A percentile compares a stretch with the other conserved stretches of the same genome.
Conservation (phyloP, 2,329 filamentous ascomycete genomes). For the Ophiosphaerella korrae region DNA sequence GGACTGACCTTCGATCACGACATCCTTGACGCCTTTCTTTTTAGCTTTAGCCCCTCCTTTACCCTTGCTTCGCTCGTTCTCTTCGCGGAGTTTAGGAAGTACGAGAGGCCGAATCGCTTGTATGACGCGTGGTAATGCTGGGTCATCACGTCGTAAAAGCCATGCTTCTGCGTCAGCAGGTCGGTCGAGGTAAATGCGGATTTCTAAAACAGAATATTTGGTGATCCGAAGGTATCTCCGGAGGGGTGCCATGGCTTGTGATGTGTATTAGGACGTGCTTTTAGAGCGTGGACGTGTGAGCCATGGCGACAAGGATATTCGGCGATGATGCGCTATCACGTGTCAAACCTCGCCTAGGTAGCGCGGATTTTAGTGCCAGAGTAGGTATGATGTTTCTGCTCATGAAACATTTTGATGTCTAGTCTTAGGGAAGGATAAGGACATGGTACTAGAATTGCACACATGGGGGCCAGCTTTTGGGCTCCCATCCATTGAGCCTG, state of each 20-base stretch:
- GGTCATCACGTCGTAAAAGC: constrained; percentile 77
- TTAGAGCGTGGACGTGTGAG: not conserved
- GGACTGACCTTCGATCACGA: constrained; percentile 74
- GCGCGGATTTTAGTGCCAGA: not conserved
- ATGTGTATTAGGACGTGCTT: not conserved
- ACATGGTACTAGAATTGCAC: constrained; percentile 74
- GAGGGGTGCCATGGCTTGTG: constrained; percentile 74
- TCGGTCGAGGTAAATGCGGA: constrained; percentile 92
- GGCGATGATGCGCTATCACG: constrained; percentile 27
- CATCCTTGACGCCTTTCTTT: constrained; percentile 88
- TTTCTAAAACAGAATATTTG: constrained; percentile 93
- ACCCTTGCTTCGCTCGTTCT: constrained; percentile 69
- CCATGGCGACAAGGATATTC: not conserved
- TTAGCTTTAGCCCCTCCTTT: constrained; percentile 62
- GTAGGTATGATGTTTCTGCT: not conserved
- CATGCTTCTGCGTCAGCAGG: constrained; percentile 82
- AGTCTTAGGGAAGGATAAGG: constrained; percentile 1
- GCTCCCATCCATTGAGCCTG: constrained; percentile 86
- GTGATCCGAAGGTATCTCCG: constrained; percentile 90
- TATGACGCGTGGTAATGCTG: constrained; percentile 81
- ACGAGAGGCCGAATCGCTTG: constrained; percentile 84
- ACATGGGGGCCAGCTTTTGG: constrained; percentile 90
- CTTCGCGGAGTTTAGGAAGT: constrained; percentile 87
- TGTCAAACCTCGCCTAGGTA: constrained; percentile 17
- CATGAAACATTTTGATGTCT: not conserved